These are phyloP conservation scores for Platanthera zijinensis DNA, from an alignment of 106 monocot species.

Conservation along the genomic window DNA sequence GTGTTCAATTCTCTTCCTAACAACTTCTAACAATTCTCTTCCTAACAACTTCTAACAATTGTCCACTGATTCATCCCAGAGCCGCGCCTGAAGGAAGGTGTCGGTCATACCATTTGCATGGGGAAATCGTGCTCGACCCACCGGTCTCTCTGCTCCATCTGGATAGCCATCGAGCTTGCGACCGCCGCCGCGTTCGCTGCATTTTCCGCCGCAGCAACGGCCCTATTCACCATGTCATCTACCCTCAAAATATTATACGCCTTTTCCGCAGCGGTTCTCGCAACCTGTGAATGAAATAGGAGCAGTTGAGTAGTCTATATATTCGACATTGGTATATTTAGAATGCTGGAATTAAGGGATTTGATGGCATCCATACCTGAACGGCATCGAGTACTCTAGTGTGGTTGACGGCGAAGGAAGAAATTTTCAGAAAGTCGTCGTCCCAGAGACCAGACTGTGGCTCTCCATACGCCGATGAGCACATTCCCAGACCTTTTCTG, in stretches of 20 bases:
- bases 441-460: conserved; percentile 62
- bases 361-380: conserved; percentile 27
- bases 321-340: neutral
- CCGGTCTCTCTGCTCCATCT: conserved; percentile 29
- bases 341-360: neutral
- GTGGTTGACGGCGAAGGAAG: conserved; percentile 59
- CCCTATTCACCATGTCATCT: conserved; percentile 57
- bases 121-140: conserved; percentile 22
- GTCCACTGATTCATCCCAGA: no score
- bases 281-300: conserved; percentile 26
- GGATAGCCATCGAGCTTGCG: conserved; percentile 47
- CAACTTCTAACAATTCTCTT: no score
- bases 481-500: conserved; percentile 63
- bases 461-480: conserved; percentile 60
- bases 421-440: conserved; percentile 42
- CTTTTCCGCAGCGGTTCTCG: conserved; percentile 47
- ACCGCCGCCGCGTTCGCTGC: conserved; percentile 58
- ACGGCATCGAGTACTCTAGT: conserved; percentile 62
- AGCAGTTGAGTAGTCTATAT: neutral
- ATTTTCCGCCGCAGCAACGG: conserved; percentile 57
- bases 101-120: conserved; percentile 24
- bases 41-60: neutral
- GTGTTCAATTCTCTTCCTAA: no score
- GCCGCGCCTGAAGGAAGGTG: no score
- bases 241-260: conserved; percentile 45